Conservation (phyloP, 768 basidiomycete genomes). For the Phlegmacium glaucopus region DNA sequence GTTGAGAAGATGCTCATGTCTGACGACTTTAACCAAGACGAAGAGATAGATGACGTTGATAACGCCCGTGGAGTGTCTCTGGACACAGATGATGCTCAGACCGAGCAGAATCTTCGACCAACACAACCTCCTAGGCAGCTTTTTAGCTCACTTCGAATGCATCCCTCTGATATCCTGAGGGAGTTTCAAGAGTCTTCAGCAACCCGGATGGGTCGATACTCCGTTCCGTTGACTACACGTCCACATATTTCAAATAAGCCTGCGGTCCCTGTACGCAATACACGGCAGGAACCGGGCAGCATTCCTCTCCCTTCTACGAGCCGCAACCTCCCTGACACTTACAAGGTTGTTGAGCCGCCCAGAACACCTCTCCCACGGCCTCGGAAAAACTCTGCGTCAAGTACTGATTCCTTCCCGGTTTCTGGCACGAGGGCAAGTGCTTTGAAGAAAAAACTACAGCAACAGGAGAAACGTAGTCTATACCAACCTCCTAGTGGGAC, state of each 20-base stretch:
- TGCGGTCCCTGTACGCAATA: no score
- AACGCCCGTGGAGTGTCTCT: background rate
- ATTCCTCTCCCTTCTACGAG: background rate
- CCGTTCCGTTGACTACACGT: background rate
- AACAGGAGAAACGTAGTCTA: conserved; percentile 29
- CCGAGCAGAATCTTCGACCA: background rate
- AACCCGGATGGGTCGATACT: background rate
- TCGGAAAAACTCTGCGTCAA: conserved; percentile 15
- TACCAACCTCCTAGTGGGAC: conserved; percentile 37
- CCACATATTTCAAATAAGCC: no score
- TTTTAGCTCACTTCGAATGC: background rate
- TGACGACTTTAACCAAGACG: conserved; percentile 7
- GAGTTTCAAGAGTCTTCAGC: background rate
- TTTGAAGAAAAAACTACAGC: conserved; percentile 27
- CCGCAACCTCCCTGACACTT: background rate
- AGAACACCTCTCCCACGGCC: conserved; percentile 2
- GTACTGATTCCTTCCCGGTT: conserved; percentile 29
- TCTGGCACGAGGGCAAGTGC: conserved; percentile 36
- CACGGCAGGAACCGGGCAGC: no score
- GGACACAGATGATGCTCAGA: background rate
- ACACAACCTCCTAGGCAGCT: background rate
- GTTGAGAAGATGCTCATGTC: conserved; percentile 25
- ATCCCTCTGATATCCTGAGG: background rate
- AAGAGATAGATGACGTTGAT: background rate
- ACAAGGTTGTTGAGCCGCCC: conserved; percentile 7